A percentile compares a stretch with the other conserved stretches of the same genome.
These are phyloP conservation scores for Xylariaceae sp. DNA, from an alignment of 2,329 filamentous ascomycete genomes.

Conservation along the genomic window DNA sequence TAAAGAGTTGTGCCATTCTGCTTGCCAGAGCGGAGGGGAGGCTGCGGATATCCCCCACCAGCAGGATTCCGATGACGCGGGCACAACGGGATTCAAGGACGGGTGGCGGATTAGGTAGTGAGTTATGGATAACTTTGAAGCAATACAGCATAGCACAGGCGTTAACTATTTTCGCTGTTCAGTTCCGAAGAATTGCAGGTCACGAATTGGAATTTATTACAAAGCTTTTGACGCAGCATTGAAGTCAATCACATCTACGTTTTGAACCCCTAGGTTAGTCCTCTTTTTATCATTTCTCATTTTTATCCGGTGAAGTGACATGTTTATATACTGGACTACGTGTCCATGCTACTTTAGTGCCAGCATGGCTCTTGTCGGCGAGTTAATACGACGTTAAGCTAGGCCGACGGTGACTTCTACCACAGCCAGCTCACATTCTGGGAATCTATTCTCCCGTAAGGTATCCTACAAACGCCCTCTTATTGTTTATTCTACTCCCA, in stretches of 20 bases:
- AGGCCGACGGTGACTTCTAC: neutral
- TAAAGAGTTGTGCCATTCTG: no score
- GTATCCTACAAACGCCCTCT: neutral
- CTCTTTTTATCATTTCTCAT: slow-evolving; percentile 2
- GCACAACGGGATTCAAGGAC: neutral
- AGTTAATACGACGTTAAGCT: neutral
- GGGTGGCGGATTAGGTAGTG: neutral
- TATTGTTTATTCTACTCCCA: slow-evolving; percentile 59
- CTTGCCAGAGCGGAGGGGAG: no score
- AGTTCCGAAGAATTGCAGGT: no score
- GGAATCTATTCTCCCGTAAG: neutral
- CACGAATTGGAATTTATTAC: no score
- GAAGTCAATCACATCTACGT: neutral
- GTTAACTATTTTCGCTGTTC: slow-evolving; percentile 18
- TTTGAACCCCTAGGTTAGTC: neutral
- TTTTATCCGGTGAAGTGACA: slow-evolving; percentile 9
- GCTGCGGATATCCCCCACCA: no score
- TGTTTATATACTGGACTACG: slow-evolving; percentile 9
- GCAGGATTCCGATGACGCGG: no score
- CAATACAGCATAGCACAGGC: slow-evolving; percentile 33
- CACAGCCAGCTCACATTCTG: neutral
- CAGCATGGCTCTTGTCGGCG: neutral
- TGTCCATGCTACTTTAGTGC: neutral
- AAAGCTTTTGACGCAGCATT: no score
- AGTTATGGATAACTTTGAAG: neutral